Base-by-base conservation (phyloP, 257 asterid species). In the Solanum medicagineum region DNA sequence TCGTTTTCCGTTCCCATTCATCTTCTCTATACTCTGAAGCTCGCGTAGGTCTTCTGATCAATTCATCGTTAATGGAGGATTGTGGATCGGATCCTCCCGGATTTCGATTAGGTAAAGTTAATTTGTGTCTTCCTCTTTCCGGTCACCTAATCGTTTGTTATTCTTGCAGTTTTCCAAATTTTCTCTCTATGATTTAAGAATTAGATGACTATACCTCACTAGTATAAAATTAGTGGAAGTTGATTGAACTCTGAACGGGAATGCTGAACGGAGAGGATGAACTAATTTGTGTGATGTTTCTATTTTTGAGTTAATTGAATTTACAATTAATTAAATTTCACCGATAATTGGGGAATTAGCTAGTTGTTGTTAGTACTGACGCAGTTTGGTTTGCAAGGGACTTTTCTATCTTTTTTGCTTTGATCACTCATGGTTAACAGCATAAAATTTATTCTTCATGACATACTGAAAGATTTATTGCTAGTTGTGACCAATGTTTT, bases 51-150 rank as follows among this genome's bases (percentile, higher is more conserved):
- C 8, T 66, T 56, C n/a, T 54, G 85, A 86, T 88, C 82, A 88
- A 69, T 81, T 80, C 51, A 74, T 55, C 81, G 60, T 88, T 85
- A 87, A 93, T 93, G 97, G 91, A 89, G 75, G 95, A 89, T 84
- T 89, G 86, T 87, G 92, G 97, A 90, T 90, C 94, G 83, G 84
- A 53, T 86, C 85, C 89, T 91, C 85, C 87, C 83, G 95, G 93
- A 87, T 88, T 88, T 80, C 93, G 92, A 84, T 84, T 86, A 88
- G 97, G 97, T 92, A 91, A 84, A 83, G 65, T 83, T 53, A 24
- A 66, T 32, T 55, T 83, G 62, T 83, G 53, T 20, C n/a, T 68
- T 26, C 66, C 60, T 24, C 17, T 42, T 83, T 14, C 79, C 24
- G 7, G n/a, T 47, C 81, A 73, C 81, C 60, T 74, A 22, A 47